These are phyloP conservation scores for Fusarium paranaense DNA, from an alignment of 2,329 filamentous ascomycete species.

Conservation along the genomic window DNA sequence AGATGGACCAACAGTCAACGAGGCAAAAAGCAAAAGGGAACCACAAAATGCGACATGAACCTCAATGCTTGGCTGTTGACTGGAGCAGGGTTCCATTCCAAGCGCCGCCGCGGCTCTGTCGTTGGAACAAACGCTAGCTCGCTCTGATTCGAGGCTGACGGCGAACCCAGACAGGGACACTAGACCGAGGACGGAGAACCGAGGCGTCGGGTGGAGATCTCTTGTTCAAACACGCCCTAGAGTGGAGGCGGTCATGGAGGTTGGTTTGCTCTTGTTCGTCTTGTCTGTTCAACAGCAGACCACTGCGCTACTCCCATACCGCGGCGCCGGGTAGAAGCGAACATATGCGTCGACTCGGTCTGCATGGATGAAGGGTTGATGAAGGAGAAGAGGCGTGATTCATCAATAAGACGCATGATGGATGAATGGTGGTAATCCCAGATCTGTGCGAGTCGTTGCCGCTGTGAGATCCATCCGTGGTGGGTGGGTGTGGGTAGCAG, in stretches of 20 bases:
- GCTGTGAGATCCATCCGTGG: constrained; percentile 3
- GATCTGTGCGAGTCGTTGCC: background rate
- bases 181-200: constrained; percentile 20
- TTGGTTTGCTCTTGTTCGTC: background rate
- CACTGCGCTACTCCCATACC: constrained; percentile 7
- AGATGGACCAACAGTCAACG: background rate
- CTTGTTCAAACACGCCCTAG: constrained; percentile 4
- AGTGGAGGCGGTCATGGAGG: constrained; percentile 12
- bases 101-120: constrained; percentile 13
- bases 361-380: constrained; percentile 3
- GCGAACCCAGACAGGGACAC: constrained; percentile 24
- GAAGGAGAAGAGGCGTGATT: background rate
- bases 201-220: constrained; percentile 17
- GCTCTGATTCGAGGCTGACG: constrained; percentile 39
- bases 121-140: constrained; percentile 4
- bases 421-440: background rate
- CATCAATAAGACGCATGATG: background rate
- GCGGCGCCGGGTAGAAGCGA: background rate
- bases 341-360: constrained; percentile 7
- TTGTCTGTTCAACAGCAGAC: background rate
- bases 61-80: background rate
- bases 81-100: background rate
- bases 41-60: background rate
- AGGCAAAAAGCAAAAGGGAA: background rate
- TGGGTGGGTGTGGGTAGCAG: background rate